These are phyloP conservation scores for Erythrobasidium hasegawianum DNA, from an alignment of 1,284 basidiomycete species.

Conservation along the genomic window DNA sequence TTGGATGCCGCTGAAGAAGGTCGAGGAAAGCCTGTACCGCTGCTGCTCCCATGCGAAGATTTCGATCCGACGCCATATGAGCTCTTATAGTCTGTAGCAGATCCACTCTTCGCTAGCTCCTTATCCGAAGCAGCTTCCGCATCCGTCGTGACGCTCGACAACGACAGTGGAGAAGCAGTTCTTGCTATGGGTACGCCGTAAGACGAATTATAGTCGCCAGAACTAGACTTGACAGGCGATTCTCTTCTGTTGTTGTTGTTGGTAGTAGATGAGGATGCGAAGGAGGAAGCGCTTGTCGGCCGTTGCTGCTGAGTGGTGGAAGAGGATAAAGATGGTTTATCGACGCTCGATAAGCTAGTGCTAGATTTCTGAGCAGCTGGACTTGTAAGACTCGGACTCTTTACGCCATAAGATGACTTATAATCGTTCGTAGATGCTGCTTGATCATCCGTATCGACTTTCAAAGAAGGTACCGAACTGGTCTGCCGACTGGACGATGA, in stretches of 20 bases:
- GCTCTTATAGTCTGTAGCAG: neutral
- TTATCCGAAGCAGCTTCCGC: too few relatives aligned
- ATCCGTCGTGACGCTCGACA: too few relatives aligned
- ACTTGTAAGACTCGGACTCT: neutral
- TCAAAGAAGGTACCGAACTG: too few relatives aligned
- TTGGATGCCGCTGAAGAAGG: neutral
- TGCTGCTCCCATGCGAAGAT: too few relatives aligned
- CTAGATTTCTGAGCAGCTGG: too few relatives aligned
- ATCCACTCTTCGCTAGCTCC: neutral
- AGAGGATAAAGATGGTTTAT: too few relatives aligned
- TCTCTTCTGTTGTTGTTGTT: neutral
- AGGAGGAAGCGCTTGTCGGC: neutral
- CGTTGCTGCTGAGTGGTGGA: neutral
- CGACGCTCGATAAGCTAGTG: too few relatives aligned
- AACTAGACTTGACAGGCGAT: neutral
- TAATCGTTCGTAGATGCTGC: neutral
- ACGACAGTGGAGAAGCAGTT: too few relatives aligned
- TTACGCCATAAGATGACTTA: neutral
- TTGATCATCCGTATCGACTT: neutral
- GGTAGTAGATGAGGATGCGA: neutral
- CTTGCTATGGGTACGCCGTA: neutral
- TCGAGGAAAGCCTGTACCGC: too few relatives aligned
- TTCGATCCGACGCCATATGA: neutral
- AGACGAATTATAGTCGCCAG: neutral
- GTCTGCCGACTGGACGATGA: neutral